These are phyloP conservation scores for Phlegmacium glaucopus DNA, from an alignment of 768 basidiomycete species.

Conservation along the genomic window DNA sequence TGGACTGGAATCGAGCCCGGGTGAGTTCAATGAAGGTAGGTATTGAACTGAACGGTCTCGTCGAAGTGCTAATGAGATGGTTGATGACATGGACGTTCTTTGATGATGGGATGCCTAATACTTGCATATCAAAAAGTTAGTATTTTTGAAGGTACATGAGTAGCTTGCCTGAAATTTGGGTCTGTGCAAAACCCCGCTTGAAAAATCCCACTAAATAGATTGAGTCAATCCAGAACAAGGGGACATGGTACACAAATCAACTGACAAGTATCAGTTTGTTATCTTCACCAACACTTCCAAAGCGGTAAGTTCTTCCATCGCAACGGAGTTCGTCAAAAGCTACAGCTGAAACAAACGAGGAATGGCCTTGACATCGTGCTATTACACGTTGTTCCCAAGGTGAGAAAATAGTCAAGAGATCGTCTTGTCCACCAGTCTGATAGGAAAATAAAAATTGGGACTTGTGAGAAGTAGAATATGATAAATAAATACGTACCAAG, in stretches of 20 bases:
- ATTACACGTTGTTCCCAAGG: conserved; percentile 93
- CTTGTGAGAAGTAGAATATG: not conserved
- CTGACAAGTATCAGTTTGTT: conserved; percentile 88
- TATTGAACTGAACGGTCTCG: conserved; percentile 60
- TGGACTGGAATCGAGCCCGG: conserved; percentile 35
- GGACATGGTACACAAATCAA: conserved; percentile 5
- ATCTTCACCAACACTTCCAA: conserved; percentile 96
- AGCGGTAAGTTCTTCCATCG: conserved; percentile 88
- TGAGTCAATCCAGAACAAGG: conserved; percentile 5
- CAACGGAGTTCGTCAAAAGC: conserved; percentile 89
- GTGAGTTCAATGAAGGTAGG: conserved; percentile 40
- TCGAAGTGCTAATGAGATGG: conserved; percentile 67
- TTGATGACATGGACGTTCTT: conserved; percentile 76
- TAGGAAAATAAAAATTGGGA: not conserved
- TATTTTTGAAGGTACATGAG: not conserved
- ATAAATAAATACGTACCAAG: conserved; percentile 41
- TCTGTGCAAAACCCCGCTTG: conserved; percentile 84
- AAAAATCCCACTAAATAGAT: conserved; percentile 83
- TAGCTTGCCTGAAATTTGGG: conserved; percentile 64
- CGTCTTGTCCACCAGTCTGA: conserved; percentile 96
- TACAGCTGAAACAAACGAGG: conserved; percentile 87
- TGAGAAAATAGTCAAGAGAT: conserved; percentile 90
- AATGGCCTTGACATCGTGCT: conserved; percentile 95
- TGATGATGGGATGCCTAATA: conserved; percentile 58
- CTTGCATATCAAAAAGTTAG: not conserved